These are phyloP conservation scores for Sanguinoderma infundibulare DNA, from an alignment of 1,284 basidiomycete species.

Conservation along the genomic window DNA sequence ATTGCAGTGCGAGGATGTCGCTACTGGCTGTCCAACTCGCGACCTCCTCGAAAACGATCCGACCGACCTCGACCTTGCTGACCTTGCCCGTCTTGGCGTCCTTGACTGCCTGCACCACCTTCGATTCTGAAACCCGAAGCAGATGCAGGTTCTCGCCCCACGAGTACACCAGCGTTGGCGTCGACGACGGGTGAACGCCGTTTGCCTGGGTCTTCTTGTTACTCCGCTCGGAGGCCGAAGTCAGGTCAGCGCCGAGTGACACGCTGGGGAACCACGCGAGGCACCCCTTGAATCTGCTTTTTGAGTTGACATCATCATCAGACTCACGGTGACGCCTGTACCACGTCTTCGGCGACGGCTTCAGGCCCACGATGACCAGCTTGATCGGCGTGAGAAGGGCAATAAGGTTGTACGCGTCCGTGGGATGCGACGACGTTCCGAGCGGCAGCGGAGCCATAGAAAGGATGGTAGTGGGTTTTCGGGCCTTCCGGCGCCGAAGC, in stretches of 20 bases:
- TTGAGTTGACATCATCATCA: slow-evolving; percentile 47
- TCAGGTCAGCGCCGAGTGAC: slow-evolving; percentile 16
- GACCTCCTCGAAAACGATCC: slow-evolving; percentile 60
- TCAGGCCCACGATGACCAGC: slow-evolving; percentile 91
- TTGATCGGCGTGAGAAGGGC: slow-evolving; percentile 92
- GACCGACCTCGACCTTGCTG: slow-evolving; percentile 62
- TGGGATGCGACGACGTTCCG: slow-evolving; percentile 75
- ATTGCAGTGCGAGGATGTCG: slow-evolving; percentile 69
- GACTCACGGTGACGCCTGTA: slow-evolving; percentile 75
- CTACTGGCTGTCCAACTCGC: slow-evolving; percentile 60
- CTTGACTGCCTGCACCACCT: slow-evolving; percentile 50
- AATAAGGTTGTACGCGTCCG: slow-evolving; percentile 85
- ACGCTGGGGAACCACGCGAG: slow-evolving; percentile 83
- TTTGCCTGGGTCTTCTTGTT: slow-evolving; percentile 35
- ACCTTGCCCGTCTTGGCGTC: slow-evolving; percentile 66
- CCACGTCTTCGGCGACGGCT: slow-evolving; percentile 94
- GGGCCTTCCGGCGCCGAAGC: slow-evolving; percentile 38
- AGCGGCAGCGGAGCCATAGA: slow-evolving; percentile 85
- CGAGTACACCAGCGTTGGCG: slow-evolving; percentile 78
- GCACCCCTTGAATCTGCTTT: slow-evolving; percentile 58
- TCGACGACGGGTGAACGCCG: slow-evolving; percentile 20
- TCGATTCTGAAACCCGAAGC: slow-evolving; percentile 69
- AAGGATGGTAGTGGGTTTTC: slow-evolving; percentile 67
- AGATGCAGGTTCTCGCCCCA: slow-evolving; percentile 78
- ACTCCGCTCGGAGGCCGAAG: slow-evolving; percentile 31